These are phyloP conservation scores for Stipa capillata DNA, from an alignment of 176 grass and related monocot genomes.

Conservation along the genomic window DNA sequence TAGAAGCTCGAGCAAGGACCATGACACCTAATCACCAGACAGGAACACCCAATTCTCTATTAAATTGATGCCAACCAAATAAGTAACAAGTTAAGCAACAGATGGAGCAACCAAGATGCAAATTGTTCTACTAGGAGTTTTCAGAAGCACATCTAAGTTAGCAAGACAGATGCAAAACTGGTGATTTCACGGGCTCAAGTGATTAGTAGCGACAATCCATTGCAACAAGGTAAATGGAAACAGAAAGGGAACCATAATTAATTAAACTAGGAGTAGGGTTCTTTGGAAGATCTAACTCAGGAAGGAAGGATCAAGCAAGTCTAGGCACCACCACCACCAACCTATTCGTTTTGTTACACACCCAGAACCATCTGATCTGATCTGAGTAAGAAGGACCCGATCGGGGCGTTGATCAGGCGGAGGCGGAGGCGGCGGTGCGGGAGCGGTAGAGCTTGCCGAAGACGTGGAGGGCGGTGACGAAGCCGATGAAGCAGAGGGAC, in stretches of 20 bases:
- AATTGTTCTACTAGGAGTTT: not conserved
- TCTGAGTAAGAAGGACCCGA: not conserved
- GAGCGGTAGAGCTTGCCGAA: constrained; percentile 81
- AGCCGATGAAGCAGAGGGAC: constrained; percentile 59
- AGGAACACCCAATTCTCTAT: not conserved
- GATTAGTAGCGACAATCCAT: not conserved
- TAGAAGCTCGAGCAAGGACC: not conserved
- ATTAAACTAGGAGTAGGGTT: not conserved
- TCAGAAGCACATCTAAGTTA: not conserved
- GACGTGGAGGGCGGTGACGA: constrained; percentile 76
- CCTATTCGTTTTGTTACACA: not conserved
- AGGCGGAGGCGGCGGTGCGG: constrained; percentile 43
- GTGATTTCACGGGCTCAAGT: not conserved
- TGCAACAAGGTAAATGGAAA: not conserved
- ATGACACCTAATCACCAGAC: not conserved
- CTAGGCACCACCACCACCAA: not conserved
- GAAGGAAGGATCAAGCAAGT: not conserved
- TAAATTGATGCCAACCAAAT: not conserved
- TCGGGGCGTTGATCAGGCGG: constrained; percentile 13
- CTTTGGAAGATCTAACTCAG: constrained; percentile 6
- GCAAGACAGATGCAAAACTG: not conserved
- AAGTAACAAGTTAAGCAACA: not conserved
- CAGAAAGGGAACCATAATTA: constrained; percentile 16
- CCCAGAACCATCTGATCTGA: not conserved
- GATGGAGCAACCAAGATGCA: not conserved